Evolutionary conservation across 1,284 basidiomycete genomes (phyloP), one percentile per base, ranked within the genome.

Genomic region (Austroboletus olivaceoglutinosus): DNA sequence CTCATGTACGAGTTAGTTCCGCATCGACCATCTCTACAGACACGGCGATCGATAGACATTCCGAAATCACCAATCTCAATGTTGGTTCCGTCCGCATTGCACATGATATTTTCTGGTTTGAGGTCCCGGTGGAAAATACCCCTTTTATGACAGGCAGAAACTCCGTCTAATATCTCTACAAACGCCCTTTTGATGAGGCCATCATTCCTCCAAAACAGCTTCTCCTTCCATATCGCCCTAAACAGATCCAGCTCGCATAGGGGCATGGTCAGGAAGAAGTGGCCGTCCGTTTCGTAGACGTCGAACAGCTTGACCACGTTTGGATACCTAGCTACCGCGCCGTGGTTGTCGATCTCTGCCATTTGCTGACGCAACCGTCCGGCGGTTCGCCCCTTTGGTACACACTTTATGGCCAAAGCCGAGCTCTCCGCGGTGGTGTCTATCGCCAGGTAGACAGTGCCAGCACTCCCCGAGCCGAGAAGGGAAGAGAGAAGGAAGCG

Each of bases 51-150:
- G 1, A 89, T 93, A 0, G 91, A 86, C 39, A 94, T 72, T 9
- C 92, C 92, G 68, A 94, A 95, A 70, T 95, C 92, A 34, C 88
- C 83, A 31, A 94, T 74, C 42, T 78, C 76, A 31, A 94, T 77
- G 48, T 75, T 69, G 36, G 70, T 70, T 16, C 89, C 89, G 43
- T 73, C 69, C 12, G 65, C 50, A 16, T 64, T 78, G 64, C 86
- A 90, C 38, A 96, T 75, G 46, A 95, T 86, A 68, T 94, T 95
- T 64, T 93, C 91, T 2, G 91, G 92, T 65, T 94, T 94, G 62
- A 95, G 77, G 63, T 94, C 91, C 25, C 92, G 85, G 70, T 94
- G 93, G 65, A 80, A 92, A 58, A 95, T 82, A 48, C 84, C 82
- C 31, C 80, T 73, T 22, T 72, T 69, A 64, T 91, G 86, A 64